Evolutionary conservation across 2,329 filamentous ascomycete genomes (phyloP).

Genomic region (Rhynchosporium agropyri): DNA sequence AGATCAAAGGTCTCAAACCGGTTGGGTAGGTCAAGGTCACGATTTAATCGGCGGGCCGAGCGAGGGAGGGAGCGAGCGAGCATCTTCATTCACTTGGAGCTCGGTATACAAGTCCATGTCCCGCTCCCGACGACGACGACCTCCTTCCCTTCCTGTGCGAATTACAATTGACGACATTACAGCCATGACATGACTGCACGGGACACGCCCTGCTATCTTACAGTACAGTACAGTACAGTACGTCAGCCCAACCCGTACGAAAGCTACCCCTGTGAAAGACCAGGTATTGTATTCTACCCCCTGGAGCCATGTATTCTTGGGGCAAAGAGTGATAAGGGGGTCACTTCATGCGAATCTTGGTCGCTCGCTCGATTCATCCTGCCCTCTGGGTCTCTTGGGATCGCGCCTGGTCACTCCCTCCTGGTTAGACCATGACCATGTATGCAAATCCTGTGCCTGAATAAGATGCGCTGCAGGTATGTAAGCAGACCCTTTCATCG

Average conservation of each 20-base stretch:
- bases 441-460: conserved; percentile 20
- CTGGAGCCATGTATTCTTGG: conserved; percentile 17
- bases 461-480: conserved; percentile 26
- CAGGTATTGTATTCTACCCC: conserved; percentile 6
- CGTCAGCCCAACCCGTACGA: conserved; percentile 16
- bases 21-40: not conserved
- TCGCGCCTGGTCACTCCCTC: not conserved
- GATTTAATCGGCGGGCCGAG: not conserved
- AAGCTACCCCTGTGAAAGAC: conserved; percentile 14
- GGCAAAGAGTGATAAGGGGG: conserved; percentile 11
- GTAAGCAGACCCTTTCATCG: conserved; percentile 32
- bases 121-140: conserved; percentile 3
- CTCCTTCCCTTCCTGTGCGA: not conserved
- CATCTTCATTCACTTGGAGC: conserved; percentile 7
- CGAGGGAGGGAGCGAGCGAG: not conserved
- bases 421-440: conserved; percentile 9
- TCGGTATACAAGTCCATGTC: conserved; percentile 10
- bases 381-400: not conserved
- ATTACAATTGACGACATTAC: conserved; percentile 13
- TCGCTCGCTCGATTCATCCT: conserved; percentile 15
- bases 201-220: not conserved
- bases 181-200: conserved; percentile 7
- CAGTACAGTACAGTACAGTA: conserved; percentile 7
- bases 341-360: conserved; percentile 17
- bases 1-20: conserved; percentile 1